phyloP scores from a whole-genome alignment of 2,329 filamentous ascomycete genomes.

The Fusarium domesticum region DNA sequence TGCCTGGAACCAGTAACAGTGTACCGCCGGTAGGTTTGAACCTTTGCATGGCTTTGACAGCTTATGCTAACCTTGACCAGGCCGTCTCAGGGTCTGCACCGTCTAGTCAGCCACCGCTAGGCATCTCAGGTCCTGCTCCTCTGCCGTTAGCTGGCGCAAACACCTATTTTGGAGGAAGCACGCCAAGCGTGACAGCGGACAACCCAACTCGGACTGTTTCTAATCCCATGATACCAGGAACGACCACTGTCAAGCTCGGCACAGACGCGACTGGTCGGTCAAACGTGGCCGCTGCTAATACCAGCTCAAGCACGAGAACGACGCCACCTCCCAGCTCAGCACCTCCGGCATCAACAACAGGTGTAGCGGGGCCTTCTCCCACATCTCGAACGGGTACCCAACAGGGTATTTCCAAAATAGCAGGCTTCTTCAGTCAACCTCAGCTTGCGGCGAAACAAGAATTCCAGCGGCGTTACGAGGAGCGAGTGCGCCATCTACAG shows the following conservation, averaged over 20 bases:
- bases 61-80: not conserved
- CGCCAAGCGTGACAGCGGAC: not conserved
- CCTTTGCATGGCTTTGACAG: not conserved
- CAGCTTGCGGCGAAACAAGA: conserved; percentile 22
- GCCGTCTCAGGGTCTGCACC: too few relatives aligned
- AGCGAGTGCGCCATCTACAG: conserved; percentile 13
- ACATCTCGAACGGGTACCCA: too few relatives aligned
- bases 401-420: conserved; percentile 8
- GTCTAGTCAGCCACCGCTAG: conserved; percentile 1
- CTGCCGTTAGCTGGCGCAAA: conserved; percentile 37
- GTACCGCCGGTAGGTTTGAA: not conserved
- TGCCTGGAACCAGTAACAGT: not conserved
- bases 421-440: conserved; percentile 25
- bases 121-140: conserved; percentile 18
- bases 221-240: too few relatives aligned
- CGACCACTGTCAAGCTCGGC: too few relatives aligned
- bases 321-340: not conserved
- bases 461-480: conserved; percentile 24
- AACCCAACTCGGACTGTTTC: not conserved
- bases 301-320: not conserved
- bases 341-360: not conserved
- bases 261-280: too few relatives aligned
- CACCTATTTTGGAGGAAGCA: conserved; percentile 35
- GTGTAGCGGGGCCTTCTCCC: too few relatives aligned
- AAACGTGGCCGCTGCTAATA: not conserved